Percentiles rank a stretch among this genome's conserved stretches.
phyloP scores from a whole-genome alignment of 2,329 filamentous ascomycete species.

The Metarhizium rileyi region DNA sequence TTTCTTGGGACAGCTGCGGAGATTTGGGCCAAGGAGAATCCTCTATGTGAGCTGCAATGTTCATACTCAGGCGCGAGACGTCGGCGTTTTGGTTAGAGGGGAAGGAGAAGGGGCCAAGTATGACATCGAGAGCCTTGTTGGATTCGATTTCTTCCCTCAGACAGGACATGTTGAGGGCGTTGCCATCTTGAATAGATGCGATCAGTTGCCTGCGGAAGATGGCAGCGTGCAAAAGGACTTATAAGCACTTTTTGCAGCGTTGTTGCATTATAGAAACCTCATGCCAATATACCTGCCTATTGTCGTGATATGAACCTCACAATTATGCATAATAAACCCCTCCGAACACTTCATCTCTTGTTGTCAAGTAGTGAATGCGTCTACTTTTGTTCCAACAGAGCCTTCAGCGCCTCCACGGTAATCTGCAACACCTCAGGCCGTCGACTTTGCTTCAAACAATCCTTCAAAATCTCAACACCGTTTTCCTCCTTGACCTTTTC shows the following conservation, averaged over 20 bases:
- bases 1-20: slow-evolving; percentile 73
- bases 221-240: neutral
- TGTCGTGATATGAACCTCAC: neutral
- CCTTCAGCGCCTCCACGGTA: slow-evolving; percentile 64
- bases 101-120: slow-evolving; percentile 46
- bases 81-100: slow-evolving; percentile 77
- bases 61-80: slow-evolving; percentile 90
- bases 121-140: slow-evolving; percentile 79
- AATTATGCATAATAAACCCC: neutral
- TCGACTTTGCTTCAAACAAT: slow-evolving; percentile 58
- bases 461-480: slow-evolving; percentile 59
- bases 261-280: neutral
- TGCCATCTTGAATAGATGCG: slow-evolving; percentile 51
- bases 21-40: slow-evolving; percentile 67
- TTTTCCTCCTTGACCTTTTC: slow-evolving; percentile 51
- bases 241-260: neutral
- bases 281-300: neutral
- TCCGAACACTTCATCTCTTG: neutral
- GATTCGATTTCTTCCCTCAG: slow-evolving; percentile 97
- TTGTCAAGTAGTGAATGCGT: neutral
- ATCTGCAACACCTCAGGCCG: slow-evolving; percentile 61
- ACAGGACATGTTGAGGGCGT: slow-evolving; percentile 62
- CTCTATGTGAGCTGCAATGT: slow-evolving; percentile 98
- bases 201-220: slow-evolving; percentile 18
- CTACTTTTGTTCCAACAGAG: slow-evolving; percentile 38